Conservation (phyloP, 345 rosid genomes). For the Populus nigra region DNA sequence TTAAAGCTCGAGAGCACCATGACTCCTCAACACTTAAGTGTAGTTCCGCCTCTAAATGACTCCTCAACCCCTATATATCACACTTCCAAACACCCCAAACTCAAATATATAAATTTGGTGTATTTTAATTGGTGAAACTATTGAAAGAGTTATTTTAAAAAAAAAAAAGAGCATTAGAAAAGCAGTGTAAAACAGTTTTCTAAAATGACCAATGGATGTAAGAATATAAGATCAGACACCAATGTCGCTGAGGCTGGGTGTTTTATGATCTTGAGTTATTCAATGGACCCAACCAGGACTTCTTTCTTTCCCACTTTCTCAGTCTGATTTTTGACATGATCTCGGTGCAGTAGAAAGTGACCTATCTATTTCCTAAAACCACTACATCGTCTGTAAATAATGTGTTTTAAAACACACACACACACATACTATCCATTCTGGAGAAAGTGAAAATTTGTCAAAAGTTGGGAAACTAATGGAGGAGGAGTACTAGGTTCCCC, state of each 20-base stretch:
- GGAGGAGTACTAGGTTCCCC: constrained; percentile 19
- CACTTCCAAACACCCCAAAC: too few relatives aligned
- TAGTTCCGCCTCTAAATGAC: too few relatives aligned
- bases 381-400: neutral
- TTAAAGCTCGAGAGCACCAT: too few relatives aligned
- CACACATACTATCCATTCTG: too few relatives aligned
- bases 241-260: neutral
- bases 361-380: neutral
- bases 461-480: constrained; percentile 2
- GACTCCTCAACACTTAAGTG: too few relatives aligned
- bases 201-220: too few relatives aligned
- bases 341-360: neutral
- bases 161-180: too few relatives aligned
- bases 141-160: too few relatives aligned
- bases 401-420: neutral
- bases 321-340: neutral
- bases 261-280: neutral
- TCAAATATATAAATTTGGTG: too few relatives aligned
- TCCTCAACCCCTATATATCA: rapidly evolving
- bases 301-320: neutral
- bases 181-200: too few relatives aligned
- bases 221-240: too few relatives aligned
- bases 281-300: neutral
- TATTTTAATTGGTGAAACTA: too few relatives aligned
- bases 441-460: constrained; percentile 15